These are phyloP conservation scores for Populus hybrid DNA, from an alignment of 441 rosid species.

Conservation along the genomic window DNA sequence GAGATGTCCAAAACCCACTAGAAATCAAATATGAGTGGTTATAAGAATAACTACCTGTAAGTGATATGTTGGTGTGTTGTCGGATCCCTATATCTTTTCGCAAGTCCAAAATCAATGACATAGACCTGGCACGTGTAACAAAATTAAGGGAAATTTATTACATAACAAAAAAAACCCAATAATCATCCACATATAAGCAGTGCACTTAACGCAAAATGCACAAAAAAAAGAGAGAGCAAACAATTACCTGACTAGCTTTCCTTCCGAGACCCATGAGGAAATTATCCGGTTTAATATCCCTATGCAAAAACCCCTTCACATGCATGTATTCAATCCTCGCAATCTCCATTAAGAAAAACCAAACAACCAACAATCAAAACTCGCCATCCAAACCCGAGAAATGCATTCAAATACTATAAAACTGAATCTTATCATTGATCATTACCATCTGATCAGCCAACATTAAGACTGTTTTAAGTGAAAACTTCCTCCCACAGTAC, in stretches of 20 bases:
- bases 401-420: background rate
- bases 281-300: slow-evolving; percentile 95
- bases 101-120: slow-evolving; percentile 63
- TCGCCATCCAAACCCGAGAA: background rate
- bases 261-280: slow-evolving; percentile 93
- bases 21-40: background rate
- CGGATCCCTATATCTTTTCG: slow-evolving; percentile 56
- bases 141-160: background rate
- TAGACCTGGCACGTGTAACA: slow-evolving; percentile 37
- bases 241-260: slow-evolving; percentile 82
- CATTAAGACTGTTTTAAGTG: slow-evolving; percentile 57
- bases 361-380: background rate
- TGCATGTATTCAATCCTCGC: slow-evolving; percentile 85
- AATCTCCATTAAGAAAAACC: slow-evolving; percentile 41
- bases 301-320: slow-evolving; percentile 82
- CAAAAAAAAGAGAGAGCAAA: background rate
- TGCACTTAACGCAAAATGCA: background rate
- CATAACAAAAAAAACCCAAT: background rate
- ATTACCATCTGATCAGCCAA: slow-evolving; percentile 46
- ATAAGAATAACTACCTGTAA: slow-evolving; percentile 35
- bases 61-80: slow-evolving; percentile 55
- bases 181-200: slow-evolving; percentile 1
- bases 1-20: background rate
- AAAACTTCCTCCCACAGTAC: slow-evolving; percentile 61
- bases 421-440: background rate